Base-by-base conservation (phyloP, 768 basidiomycete genomes). In the Panus rudis region DNA sequence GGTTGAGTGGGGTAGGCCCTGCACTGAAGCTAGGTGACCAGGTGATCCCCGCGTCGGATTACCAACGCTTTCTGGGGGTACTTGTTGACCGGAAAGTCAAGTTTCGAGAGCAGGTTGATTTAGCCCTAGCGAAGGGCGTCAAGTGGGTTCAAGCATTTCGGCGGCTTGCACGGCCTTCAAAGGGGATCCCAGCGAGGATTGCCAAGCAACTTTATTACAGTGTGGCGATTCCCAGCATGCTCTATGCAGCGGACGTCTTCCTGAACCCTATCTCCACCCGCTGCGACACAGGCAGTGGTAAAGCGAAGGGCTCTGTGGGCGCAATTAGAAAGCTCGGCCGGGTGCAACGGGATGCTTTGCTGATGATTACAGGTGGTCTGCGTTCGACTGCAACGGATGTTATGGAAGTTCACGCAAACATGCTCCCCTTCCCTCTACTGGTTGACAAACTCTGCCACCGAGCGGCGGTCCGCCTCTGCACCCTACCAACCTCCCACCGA, bases 61-160 rank as follows among this genome's bases (percentile, higher is more conserved):
- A n/a, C n/a, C n/a, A n/a, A n/a, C n/a, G n/a, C n/a, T 61, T 62
- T 41, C 54, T 68, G 0, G 67, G 66, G 0, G 45, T 69, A 0
- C 20, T 49, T 5, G 17, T 66, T 1, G 64, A 68, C 49, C 37
- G 54, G 1, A 52, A 54, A 28, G 47, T 69, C 3, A 17, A 46
- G 0, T 67, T 57, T 47, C 43, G 54, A 6, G 49, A 24, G 39
- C 50, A 52, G 26, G 42, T 26, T 21, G 51, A 30, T n/a, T 46
- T 37, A 17, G 54, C 50, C 1, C 30, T 59, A 0, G 49, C 37
- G 2, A 63, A 55, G 42, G 63, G 60, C 2, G 42, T 41, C 2
- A 38, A 47, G 7, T 55, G 57, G 50, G 25, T 57, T 1, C 28
- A 38, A 0, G 53, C 55, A 25, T 50, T 60, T 34, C 10, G 46